A percentile compares a stretch with the other conserved stretches of the same genome.
These are phyloP conservation scores for Tremella yokohamensis DNA, from an alignment of 768 basidiomycete genomes.

Conservation along the genomic window DNA sequence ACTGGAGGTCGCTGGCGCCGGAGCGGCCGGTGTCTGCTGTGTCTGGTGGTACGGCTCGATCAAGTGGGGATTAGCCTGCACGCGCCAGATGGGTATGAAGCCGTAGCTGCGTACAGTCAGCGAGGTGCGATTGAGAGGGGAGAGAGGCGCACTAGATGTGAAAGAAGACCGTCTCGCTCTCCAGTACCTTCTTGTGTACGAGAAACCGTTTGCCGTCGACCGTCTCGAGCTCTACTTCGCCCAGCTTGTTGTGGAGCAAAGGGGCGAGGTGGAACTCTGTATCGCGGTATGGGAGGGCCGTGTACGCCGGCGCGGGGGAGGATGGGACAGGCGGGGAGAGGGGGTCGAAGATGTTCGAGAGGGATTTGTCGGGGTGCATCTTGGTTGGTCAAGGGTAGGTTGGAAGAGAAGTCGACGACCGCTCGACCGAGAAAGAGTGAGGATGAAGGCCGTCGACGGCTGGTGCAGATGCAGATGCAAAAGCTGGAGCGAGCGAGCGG, in stretches of 20 bases:
- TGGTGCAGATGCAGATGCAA: too few relatives aligned
- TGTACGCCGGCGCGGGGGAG: conserved; percentile 43
- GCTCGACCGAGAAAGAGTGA: too few relatives aligned
- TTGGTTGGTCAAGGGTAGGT: conserved; percentile 4
- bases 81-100: conserved; percentile 44
- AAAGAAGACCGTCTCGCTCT: conserved; percentile 45
- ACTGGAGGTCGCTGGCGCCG: not conserved
- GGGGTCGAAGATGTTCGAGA: conserved; percentile 7
- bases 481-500: too few relatives aligned
- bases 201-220: conserved; percentile 41
- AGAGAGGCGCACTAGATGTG: conserved; percentile 43
- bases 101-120: conserved; percentile 35
- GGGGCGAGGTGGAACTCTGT: conserved; percentile 37
- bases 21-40: not conserved
- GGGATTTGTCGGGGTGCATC: conserved; percentile 19
- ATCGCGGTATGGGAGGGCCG: conserved; percentile 36
- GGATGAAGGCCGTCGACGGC: too few relatives aligned
- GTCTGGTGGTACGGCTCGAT: conserved; percentile 4
- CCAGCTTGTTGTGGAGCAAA: conserved; percentile 27
- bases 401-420: too few relatives aligned
- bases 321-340: conserved; percentile 18
- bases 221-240: conserved; percentile 43
- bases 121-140: not conserved
- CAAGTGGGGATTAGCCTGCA: conserved; percentile 17
- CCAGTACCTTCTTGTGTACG: conserved; percentile 40